Conservation (phyloP, 2,329 filamentous ascomycete species). For the Cytospora chrysosperma region DNA sequence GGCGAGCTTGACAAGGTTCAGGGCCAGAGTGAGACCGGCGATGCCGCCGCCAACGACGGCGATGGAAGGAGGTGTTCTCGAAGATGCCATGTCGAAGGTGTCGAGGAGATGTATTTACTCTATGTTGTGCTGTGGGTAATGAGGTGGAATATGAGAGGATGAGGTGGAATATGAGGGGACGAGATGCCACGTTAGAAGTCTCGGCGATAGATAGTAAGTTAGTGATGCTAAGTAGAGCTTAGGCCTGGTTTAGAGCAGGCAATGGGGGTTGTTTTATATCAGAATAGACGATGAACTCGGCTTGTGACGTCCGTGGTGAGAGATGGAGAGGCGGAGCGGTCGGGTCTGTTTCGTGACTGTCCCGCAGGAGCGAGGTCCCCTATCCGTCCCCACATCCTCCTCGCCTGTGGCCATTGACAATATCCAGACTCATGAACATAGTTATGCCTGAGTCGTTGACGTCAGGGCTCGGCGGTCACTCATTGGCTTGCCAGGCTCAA, state of each 20-base stretch:
- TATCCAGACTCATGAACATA: neutral
- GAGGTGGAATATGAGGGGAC: neutral
- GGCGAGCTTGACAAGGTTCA: slow-evolving; percentile 33
- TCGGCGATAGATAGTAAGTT: neutral
- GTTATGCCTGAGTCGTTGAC: neutral
- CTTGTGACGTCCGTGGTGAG: neutral
- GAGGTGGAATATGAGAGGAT: neutral
- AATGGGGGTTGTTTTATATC: neutral
- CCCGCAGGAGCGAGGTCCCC: neutral
- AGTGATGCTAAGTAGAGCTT: no score
- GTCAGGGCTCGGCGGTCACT: neutral
- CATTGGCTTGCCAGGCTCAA: neutral
- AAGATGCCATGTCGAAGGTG: neutral
- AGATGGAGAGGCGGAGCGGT: neutral
- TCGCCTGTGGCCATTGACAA: neutral
- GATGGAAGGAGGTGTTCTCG: slow-evolving; percentile 30
- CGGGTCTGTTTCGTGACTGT: neutral
- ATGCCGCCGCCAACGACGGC: slow-evolving; percentile 62
- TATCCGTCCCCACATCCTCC: neutral
- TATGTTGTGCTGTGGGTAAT: neutral
- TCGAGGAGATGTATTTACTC: neutral
- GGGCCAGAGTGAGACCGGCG: slow-evolving; percentile 51
- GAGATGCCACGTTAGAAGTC: no score
- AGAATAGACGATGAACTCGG: neutral
- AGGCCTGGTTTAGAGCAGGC: neutral